Evolutionary conservation across 768 basidiomycete species (phyloP).

Genomic region (Pleurotus salmoneostramineus): DNA sequence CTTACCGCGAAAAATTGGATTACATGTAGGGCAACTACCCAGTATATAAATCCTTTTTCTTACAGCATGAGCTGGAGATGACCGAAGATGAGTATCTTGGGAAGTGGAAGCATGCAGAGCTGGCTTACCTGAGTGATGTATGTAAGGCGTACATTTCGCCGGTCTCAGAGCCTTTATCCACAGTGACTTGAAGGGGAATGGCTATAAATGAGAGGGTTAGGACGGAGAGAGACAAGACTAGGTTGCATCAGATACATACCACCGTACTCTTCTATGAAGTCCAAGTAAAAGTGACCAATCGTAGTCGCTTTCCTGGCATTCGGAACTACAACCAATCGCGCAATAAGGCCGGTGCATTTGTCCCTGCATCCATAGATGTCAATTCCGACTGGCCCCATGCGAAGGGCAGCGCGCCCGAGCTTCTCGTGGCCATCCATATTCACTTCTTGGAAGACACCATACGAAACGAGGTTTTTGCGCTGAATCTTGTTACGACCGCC

Average conservation of each 20-base stretch:
- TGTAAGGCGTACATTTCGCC: conserved; percentile 19
- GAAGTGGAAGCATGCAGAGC: background rate
- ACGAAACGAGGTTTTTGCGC: background rate
- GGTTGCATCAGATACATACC: conserved; percentile 15
- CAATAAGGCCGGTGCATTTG: conserved; percentile 19
- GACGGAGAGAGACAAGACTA: background rate
- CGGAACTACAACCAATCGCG: conserved; percentile 18
- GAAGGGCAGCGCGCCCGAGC: conserved; percentile 17
- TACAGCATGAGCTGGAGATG: too few relatives aligned
- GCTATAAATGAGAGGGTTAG: background rate
- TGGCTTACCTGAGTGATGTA: conserved; percentile 9
- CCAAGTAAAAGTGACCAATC: conserved; percentile 27
- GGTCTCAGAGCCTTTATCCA: conserved; percentile 25
- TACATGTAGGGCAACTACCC: too few relatives aligned
- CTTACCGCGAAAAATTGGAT: background rate
- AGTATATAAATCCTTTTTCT: too few relatives aligned
- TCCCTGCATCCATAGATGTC: conserved; percentile 24
- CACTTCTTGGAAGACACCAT: conserved; percentile 18
- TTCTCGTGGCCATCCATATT: conserved; percentile 27
- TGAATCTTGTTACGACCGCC: background rate
- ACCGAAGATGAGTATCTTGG: background rate
- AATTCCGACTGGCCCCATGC: conserved; percentile 24
- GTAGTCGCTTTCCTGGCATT: conserved; percentile 10
- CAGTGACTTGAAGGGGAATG: background rate
- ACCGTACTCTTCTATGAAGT: conserved; percentile 21